Evolutionary conservation across 176 grass and related monocot species (phyloP), one percentile per base, ranked within the genome.

Genomic region (Ensete glaucum): DNA sequence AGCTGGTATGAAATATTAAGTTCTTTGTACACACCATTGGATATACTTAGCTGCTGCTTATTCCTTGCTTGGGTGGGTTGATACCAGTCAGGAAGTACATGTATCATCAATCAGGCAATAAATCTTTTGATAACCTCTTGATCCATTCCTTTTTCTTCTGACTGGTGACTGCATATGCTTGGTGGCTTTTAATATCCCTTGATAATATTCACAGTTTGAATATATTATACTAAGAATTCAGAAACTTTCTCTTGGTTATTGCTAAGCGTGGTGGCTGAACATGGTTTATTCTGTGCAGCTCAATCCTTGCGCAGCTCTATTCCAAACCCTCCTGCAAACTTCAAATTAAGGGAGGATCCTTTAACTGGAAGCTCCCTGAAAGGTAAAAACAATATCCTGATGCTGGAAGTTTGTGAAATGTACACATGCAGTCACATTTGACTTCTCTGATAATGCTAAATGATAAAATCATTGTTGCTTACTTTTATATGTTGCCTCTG

Each of bases 291-390:
- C 83, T 87, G 67, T 83, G 79, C 88, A 99, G 96, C 85, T 74
- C 88, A 93, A 91, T 87, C 86, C 11, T 73, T 99, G 78, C 84
- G 76, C 24, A 91, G 82, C 72, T 91, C 95, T 68, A 94, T 99
- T 84, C 88, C 90, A 66, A 89, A 76, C 65, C 82, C 88, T 48
- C 86, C 96, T 77, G 84, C 84, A 79, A 91, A 87, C 84, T 95
- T 99, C 74, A 99, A 90, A 71, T 63, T 95, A 50, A 83, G 81
- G 49, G 96, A 99, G 80, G 91, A 99, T 82, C 96, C 89, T 81
- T 81, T 99, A 16, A 82, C 81, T 75, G 91, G 96, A 80, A 94
- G 88, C 63, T 83, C 96, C 78, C 76, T 95, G 65, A 95, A 91
- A 89, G 91, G 96, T 99, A 87, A 72, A 52, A 43, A 21, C 34